A percentile compares a stretch with the other conserved stretches of the same genome.
Conservation (phyloP, 2,329 filamentous ascomycete genomes). For the Sporothrix brunneoviolacea region DNA sequence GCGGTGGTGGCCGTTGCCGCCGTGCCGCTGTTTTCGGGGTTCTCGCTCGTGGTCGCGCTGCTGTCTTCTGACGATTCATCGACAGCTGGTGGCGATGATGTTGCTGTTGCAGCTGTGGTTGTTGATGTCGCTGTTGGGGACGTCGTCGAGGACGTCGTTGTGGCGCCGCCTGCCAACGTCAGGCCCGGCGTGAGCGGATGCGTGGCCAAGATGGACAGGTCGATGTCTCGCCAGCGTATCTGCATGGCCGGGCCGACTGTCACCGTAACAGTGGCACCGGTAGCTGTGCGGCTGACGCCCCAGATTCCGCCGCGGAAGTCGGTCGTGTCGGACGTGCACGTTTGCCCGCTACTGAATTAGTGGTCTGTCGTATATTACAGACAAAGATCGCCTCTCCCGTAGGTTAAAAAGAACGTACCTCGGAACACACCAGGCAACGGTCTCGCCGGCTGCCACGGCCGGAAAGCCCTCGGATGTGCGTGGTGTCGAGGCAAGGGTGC, state of each 20-base stretch:
- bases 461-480: slow-evolving; percentile 17
- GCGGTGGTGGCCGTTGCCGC: not conserved
- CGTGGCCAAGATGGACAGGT: slow-evolving; percentile 30
- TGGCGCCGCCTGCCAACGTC: slow-evolving; percentile 15
- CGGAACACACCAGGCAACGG: slow-evolving; percentile 21
- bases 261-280: slow-evolving; percentile 16
- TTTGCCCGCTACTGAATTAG: slow-evolving; percentile 32
- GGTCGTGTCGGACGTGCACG: slow-evolving; percentile 35
- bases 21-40: too few relatives aligned
- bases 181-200: slow-evolving; percentile 31
- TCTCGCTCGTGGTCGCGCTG: too few relatives aligned
- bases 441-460: slow-evolving; percentile 16
- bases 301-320: slow-evolving; percentile 34
- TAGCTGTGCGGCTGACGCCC: slow-evolving; percentile 25
- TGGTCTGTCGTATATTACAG: too few relatives aligned
- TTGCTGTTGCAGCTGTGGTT: not conserved
- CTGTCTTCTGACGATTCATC: too few relatives aligned
- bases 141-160: not conserved
- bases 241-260: slow-evolving; percentile 33
- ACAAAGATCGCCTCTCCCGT: too few relatives aligned
- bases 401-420: slow-evolving; percentile 16
- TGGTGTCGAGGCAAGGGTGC: slow-evolving; percentile 18
- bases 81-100: not conserved
- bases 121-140: not conserved
- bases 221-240: slow-evolving; percentile 31